Evolutionary conservation across 2,329 filamentous ascomycete species (phyloP).

Genomic region (Monosporascus sp.): DNA sequence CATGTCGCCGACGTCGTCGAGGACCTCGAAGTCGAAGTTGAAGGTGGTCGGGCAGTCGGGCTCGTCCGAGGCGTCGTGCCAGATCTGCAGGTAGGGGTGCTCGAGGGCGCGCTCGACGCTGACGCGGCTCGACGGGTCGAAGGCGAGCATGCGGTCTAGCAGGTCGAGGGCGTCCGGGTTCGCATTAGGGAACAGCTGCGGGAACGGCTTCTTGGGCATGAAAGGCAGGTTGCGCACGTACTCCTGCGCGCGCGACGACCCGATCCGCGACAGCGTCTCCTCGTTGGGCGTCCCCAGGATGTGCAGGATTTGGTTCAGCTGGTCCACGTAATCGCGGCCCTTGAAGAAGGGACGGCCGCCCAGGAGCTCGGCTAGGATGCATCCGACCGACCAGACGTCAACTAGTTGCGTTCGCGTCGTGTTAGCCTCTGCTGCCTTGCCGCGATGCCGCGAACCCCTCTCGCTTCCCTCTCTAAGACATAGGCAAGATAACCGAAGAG

Average conservation of each 20-base stretch:
- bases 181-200: slow-evolving; percentile 82
- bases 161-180: slow-evolving; percentile 95
- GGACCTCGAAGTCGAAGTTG: slow-evolving; percentile 97
- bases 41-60: slow-evolving; percentile 90
- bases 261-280: slow-evolving; percentile 88
- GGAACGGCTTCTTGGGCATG: slow-evolving; percentile 92
- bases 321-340: slow-evolving; percentile 97
- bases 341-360: slow-evolving; percentile 98
- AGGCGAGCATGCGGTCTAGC: slow-evolving; percentile 94
- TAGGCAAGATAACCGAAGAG: not conserved
- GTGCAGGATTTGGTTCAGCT: slow-evolving; percentile 98
- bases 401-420: slow-evolving; percentile 48
- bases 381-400: slow-evolving; percentile 98
- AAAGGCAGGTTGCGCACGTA: slow-evolving; percentile 94
- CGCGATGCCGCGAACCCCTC: too few relatives aligned
- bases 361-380: slow-evolving; percentile 92
- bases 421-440: not conserved
- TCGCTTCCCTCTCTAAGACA: not conserved
- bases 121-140: slow-evolving; percentile 90
- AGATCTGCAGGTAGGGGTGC: slow-evolving; percentile 94
- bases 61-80: slow-evolving; percentile 97
- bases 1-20: slow-evolving; percentile 93
- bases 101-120: slow-evolving; percentile 92
- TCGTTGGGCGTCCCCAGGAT: slow-evolving; percentile 96
- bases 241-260: slow-evolving; percentile 91